Base-by-base conservation (phyloP, 768 basidiomycete species). In the Lactifluus echinatus region DNA sequence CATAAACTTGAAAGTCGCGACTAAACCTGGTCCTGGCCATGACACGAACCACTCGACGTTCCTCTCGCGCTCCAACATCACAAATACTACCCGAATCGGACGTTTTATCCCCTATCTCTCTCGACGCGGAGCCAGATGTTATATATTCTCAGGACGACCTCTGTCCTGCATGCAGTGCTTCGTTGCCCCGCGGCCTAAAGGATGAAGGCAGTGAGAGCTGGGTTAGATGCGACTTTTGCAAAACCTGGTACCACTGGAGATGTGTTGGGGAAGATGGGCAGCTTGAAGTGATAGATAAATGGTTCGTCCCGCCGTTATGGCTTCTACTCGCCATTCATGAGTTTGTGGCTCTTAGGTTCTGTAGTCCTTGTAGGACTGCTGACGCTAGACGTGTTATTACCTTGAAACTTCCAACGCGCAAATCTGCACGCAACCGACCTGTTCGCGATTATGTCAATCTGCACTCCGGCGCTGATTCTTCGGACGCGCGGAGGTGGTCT, bases 221-320 rank as follows among this genome's bases (percentile, higher is more conserved):
- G 91, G 82, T 93, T 55, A 73, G 82, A 61, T 93, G 91, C 67
- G 89, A 91, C 65, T 77, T 78, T 21, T 90, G 87, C 74, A 85
- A 84, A 70, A 78, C 74, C 29, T 91, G 88, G 89, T 91, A 82
- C 67, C 88, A 91, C 66, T 92, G 88, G 87, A 74, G 79, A 57
- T 91, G 89, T 70, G 85, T 79, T 14, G 85, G 86, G 24, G 78
- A 82, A 43, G 80, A 79, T 14, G 76, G 76, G 37, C 83, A 84
- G 59, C 75, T 85, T 11, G 81, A 83, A 34, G 75, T 75, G 14
- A 79, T 92, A 56, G 87, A 89, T 68, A 90, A 87, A 76, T 90
- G 86, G 89, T 87, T 65, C 63, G 81, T 68, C 47, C 36, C 39
- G 59, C 37, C 24, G 10, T 63, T 55, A 54, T 59, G 46, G 54